phyloP scores from a whole-genome alignment of 257 asterid genomes.

The Parsonsia alboflavescens region DNA sequence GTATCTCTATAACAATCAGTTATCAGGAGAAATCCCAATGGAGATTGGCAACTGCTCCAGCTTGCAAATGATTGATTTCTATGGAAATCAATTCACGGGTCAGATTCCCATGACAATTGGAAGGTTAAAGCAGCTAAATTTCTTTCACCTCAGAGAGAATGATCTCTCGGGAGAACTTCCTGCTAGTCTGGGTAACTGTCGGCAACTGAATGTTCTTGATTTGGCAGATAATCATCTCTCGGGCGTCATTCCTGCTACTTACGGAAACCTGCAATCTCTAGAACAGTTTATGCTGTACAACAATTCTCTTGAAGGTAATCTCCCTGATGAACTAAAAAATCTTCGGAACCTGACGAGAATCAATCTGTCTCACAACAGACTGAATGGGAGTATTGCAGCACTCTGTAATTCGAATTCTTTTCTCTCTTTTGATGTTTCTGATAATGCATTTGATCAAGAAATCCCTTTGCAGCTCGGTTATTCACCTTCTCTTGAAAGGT shows the following conservation, averaged over 20 bases:
- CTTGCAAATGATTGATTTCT: conserved; percentile 75
- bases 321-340: conserved; percentile 51
- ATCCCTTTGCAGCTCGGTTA: conserved; percentile 64
- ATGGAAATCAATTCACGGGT: conserved; percentile 68
- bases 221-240: conserved; percentile 79
- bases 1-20: conserved; percentile 65
- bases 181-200: conserved; percentile 63
- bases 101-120: conserved; percentile 64
- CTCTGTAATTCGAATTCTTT: conserved; percentile 55
- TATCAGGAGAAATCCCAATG: conserved; percentile 66
- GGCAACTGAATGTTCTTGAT: conserved; percentile 53
- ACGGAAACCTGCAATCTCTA: conserved; percentile 58
- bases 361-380: conserved; percentile 63
- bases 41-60: conserved; percentile 76
- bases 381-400: conserved; percentile 68
- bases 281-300: conserved; percentile 79
- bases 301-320: conserved; percentile 67
- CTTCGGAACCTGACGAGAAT: conserved; percentile 69
- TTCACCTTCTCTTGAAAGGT: conserved; percentile 64
- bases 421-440: conserved; percentile 76
- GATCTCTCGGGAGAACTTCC: conserved; percentile 79
- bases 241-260: conserved; percentile 59
- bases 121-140: conserved; percentile 51
- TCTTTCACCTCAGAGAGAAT: conserved; percentile 78
- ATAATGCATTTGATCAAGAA: conserved; percentile 60